Percentiles rank a stretch among this genome's conserved stretches.
Conservation (phyloP, 495 filamentous ascomycete genomes). For the Aspergillus biplanus region DNA sequence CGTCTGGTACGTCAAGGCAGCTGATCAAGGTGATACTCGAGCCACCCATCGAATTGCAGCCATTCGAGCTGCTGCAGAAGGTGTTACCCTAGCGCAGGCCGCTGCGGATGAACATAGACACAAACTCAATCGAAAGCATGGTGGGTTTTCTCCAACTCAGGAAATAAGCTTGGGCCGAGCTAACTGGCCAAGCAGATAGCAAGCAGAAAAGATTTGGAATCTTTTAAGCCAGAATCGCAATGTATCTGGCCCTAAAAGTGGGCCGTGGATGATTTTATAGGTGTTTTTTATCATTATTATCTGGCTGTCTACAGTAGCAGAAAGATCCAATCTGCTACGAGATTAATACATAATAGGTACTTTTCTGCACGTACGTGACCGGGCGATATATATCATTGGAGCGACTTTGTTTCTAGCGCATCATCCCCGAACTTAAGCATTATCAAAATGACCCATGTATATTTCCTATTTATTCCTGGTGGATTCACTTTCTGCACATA, state of each 20-base stretch:
- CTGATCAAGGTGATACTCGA: constrained; percentile 87
- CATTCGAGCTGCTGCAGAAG: constrained; percentile 83
- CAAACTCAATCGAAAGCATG: constrained; percentile 17
- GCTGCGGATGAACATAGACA: constrained; percentile 17
- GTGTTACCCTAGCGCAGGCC: constrained; percentile 53
- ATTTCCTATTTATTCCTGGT: not conserved
- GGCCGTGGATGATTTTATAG: not conserved
- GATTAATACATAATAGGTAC: constrained; percentile 11
- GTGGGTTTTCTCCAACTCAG: constrained; percentile 4
- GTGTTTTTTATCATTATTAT: not conserved
- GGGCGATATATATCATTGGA: constrained; percentile 1
- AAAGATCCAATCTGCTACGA: not conserved
- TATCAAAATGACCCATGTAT: not conserved
- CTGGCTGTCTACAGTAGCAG: constrained; percentile 9
- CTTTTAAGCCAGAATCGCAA: constrained; percentile 18
- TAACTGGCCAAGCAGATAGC: constrained; percentile 18
- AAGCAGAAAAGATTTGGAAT: constrained; percentile 31
- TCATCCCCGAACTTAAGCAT: constrained; percentile 1
- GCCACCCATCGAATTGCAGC: constrained; percentile 84
- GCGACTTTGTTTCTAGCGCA: constrained; percentile 9
- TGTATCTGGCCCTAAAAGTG: not conserved
- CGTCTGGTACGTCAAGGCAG: constrained; percentile 97
- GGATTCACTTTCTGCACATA: not conserved
- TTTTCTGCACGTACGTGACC: not conserved
- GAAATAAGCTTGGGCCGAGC: not conserved